Evolutionary conservation across 1,284 basidiomycete genomes (phyloP), one percentile per base, ranked within the genome.

Genomic region (Rhodotorula sp.): DNA sequence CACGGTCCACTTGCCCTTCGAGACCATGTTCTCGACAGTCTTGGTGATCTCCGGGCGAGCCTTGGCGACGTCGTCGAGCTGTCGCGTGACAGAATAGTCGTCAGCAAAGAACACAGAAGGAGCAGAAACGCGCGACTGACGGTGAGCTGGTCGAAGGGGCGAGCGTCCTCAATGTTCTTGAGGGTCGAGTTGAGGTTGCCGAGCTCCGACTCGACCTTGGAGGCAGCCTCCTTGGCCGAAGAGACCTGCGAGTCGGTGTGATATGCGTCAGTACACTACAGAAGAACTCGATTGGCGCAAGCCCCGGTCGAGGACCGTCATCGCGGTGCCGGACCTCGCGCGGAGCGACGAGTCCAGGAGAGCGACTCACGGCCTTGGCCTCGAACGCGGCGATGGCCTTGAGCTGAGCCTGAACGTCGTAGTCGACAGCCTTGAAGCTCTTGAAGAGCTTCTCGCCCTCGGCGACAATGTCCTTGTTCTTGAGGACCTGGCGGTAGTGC

Each of bases 1-100:
- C 70, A 97, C 93, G 81, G 90, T 91, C 91, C 93, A 99, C 86
- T 98, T 98, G 84, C 97, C 97, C 86, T 99, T 97, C 88, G 92
- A 90, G 80, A 98, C 83, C 94, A 98, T 98, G 79, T 89, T 94
- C 85, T 98, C 93, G 78, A 97, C 92, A 62, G 92, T 89, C 84
- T 97, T 89, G 65, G 87, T 84, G 81, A 99, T 90, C 83, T 94
- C 92, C 62, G 97, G 97, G 82, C 95, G 91, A 64, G 97, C 96
- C 76, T 90, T 86, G 78, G 90, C 89, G 78, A 99, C 92, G 78
- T 99, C 97, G 79, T 91, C 89, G 75, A 89, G 85, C 92, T 94
- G 76, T 23, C 20, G n/a, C 39, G 16, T 8, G 31, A 29, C 26
- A 7, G 20, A 4, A 3, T 15, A 57, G 29, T 14, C 4, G 47